Percentiles rank a stretch among this genome's conserved stretches.
These are phyloP conservation scores for Phoenix dactylifera DNA, from an alignment of 176 grass and related monocot species.

Conservation along the genomic window DNA sequence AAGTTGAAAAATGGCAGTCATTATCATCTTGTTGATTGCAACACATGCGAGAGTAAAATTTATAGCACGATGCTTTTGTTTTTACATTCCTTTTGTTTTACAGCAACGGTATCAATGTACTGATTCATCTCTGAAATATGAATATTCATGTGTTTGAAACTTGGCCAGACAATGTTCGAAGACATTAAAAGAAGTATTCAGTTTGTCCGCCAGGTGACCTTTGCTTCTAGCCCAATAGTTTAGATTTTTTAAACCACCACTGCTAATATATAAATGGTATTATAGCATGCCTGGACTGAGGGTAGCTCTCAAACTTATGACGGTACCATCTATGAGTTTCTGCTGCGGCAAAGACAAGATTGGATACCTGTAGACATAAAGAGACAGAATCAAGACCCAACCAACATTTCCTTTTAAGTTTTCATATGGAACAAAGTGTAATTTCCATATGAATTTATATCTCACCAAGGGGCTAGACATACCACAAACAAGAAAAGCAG, in stretches of 20 bases:
- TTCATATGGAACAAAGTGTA: not conserved
- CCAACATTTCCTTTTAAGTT: not conserved
- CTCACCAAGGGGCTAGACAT: slow-evolving; percentile 16
- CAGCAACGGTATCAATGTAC: too few species aligned
- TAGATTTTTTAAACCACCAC: not conserved
- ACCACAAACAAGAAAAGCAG: slow-evolving; percentile 83
- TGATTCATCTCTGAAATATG: too few species aligned
- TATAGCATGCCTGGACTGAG: slow-evolving; percentile 50
- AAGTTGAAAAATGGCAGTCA: too few species aligned
- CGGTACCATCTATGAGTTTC: slow-evolving; percentile 89
- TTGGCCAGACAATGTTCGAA: too few species aligned
- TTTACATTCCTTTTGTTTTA: too few species aligned
- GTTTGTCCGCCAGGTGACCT: too few species aligned
- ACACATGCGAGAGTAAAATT: too few species aligned
- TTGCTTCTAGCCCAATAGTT: too few species aligned
- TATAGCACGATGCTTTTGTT: too few species aligned
- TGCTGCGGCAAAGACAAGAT: slow-evolving; percentile 57
- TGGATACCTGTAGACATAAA: slow-evolving; percentile 45
- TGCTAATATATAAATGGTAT: slow-evolving; percentile 74
- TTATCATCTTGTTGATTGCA: too few species aligned
- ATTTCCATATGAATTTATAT: slow-evolving; percentile 7
- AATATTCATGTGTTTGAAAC: too few species aligned
- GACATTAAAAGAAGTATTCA: too few species aligned
- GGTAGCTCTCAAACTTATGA: slow-evolving; percentile 87
- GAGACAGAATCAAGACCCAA: not conserved